Evolutionary conservation across 495 filamentous ascomycete genomes (phyloP), one percentile per base, ranked within the genome.

Genomic region (Podospora pseudopauciseta): DNA sequence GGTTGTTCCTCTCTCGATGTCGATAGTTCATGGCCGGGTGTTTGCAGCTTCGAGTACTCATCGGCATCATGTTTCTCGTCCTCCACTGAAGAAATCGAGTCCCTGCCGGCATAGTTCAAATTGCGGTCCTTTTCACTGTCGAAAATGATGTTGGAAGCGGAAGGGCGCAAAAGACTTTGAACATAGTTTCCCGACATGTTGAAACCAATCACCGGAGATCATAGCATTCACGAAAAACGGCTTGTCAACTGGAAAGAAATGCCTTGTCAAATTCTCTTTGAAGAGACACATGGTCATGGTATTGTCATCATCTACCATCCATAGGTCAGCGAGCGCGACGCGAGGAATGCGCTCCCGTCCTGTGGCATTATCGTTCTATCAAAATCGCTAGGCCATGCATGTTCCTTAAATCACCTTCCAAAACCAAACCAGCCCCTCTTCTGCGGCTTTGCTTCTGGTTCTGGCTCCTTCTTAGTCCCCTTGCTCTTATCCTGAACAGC

Each of bases 381-480:
- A 16, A 49, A 49, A 49, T 16, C 13, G 39, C 39, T 49, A 49
- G 39, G 9, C 13, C 9, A 49, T 18, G 15, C 15, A 49, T 23
- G 18, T 3, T 13, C 55, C 34, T 49, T 3, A 44, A 19, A 9
- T 58, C 28, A 94, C 76, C 92, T 83, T 32, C 93, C 91, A 83
- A 96, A 96, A 0, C 91, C 89, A 81, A 96, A 96, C 93, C 93
- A 97, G 18, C 93, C 91, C 72, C 86, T 90, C 79, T 88, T 91
- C 70, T 86, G 84, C 59, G 87, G 86, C 64, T 68, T 63, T 67
- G 86, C 44, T 55, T 76, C 71, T 15, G 72, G 81, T 68, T 85
- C 83, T 19, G 55, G n/a, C 49, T 53, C 34, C 53, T 63, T 66
- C 68, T 85, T 82, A 0, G 55, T 58, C 30, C 53, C 34, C 60